Conservation (phyloP, 176 grass and related monocot species). For the Saccharum spontaneum region DNA sequence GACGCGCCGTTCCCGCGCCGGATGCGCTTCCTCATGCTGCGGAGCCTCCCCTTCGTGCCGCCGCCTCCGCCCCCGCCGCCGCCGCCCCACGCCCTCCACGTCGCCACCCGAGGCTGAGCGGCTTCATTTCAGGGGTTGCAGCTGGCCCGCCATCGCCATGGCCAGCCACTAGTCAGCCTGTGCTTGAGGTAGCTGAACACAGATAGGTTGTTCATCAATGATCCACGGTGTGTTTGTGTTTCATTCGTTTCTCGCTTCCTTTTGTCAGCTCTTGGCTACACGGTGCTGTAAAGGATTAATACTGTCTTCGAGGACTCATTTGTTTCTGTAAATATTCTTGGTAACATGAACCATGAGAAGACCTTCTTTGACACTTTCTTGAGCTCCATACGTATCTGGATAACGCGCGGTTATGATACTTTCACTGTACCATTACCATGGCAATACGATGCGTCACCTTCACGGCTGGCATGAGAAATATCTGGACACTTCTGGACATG, state of each 20-base stretch:
- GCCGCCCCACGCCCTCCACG: constrained; percentile 61
- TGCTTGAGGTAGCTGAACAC: neutral
- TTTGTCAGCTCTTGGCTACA: neutral
- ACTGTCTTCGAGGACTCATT: neutral
- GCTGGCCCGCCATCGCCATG: neutral
- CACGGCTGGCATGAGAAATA: neutral
- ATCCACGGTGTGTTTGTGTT: neutral
- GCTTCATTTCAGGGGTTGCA: neutral
- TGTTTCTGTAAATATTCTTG: constrained; percentile 26
- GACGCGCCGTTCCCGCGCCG: constrained; percentile 68
- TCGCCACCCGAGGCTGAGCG: constrained; percentile 41
- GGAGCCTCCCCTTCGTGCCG: constrained; percentile 69
- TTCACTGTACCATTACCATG: neutral
- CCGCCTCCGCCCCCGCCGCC: constrained; percentile 52
- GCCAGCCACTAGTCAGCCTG: neutral
- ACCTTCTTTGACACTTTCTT: neutral
- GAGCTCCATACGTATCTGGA: neutral
- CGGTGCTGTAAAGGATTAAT: neutral
- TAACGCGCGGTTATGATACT: neutral
- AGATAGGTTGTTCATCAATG: neutral
- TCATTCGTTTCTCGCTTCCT: neutral
- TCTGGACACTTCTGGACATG: neutral
- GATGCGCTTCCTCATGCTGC: constrained; percentile 90
- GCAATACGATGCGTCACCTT: neutral
- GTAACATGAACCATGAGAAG: neutral